Evolutionary conservation across 495 filamentous ascomycete species (phyloP), one percentile per base, ranked within the genome.

Genomic region (Penicillium steckii): DNA sequence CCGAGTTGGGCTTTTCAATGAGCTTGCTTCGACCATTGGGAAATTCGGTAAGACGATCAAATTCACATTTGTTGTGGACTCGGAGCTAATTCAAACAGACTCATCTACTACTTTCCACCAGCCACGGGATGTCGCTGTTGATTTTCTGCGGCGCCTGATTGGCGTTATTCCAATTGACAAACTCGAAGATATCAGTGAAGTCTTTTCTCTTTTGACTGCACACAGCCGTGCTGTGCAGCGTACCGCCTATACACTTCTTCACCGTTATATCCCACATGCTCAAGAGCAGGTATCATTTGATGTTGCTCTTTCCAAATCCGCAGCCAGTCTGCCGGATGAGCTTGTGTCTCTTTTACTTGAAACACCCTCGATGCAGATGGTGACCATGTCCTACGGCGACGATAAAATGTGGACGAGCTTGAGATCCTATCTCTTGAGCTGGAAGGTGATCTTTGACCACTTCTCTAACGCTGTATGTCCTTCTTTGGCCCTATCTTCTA

Each of bases 211-310:
- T 7, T 69, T 98, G 10, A 88, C 89, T 32, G 86, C 87, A 0
- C 82, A 87, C 12, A 95, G 89, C 7, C 77, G 78, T 22, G 66
- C 81, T 22, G 79, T 97, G 2, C 93, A 97, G 59, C 83, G 83
- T 22, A 81, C 87, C 9, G 90, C 90, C 1, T 97, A 92, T 59
- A 79, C 84, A 37, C 69, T 97, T 25, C 80, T 99, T 7, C 88
- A 95, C 53, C 78, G 77, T 37, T 80, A 85, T 38, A 82, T 99
- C 22, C 89, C 90, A 1, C 78, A 75, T 0, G 68, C 71, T 3
- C 94, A 97, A 68, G 88, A 94, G 62, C 79, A 95, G 53, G 73
- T 94, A 1, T 95, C 91, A 2, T 74, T 98, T 42, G 87, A 96
- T 38, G 82, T 85, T 15, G 82, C 89, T 1, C 59, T 96, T 22